Evolutionary conservation across 192 early-diverging fungal species (phyloP), one percentile per base, ranked within the genome.

Genomic region (Oehlia diaphana): DNA sequence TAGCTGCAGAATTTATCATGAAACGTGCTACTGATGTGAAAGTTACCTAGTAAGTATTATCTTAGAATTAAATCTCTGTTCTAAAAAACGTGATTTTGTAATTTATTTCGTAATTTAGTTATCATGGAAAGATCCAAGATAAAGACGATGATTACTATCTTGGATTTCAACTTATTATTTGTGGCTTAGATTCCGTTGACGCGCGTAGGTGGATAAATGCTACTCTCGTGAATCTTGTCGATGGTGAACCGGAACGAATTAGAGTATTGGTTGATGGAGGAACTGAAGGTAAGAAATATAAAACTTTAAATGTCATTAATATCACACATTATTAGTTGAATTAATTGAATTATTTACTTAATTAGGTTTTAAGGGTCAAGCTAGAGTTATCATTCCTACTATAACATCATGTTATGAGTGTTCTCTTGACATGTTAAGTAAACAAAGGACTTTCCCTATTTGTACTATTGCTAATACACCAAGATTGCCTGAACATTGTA

Each of bases 391-490:
- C 58, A 76, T 98, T 33, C 97, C 97, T 0, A 87, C 84, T 6
- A 87, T 93, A 37, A 94, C 90, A 4, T 94, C 96, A 0, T 99
- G 97, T 85, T 98, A 97, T 76, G 97, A 99, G 84, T 99, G 97
- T 82, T 95, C 95, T 0, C 85, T 99, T 64, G 94, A 95, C 73
- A 93, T 99, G 93, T 90, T 95, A 63, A 93, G 93, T 76, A 94
- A 96, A 77, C 95, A 92, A 47, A 92, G 89, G 6, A 94, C 93
- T 1, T 99, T 94, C 71, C 97, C 97, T 0, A 96, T 99, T 33
- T 99, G 98, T 84, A 99, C 98, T 4, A 99, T 99, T 81, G 96
- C 98, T 50, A 98, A 99, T 80, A 98, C 98, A 26, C 98, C 98
- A 9, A 91, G 98, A 6, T 83, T 99, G 39, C 98, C 98, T 4